Conservation (phyloP, 306 rosid species). For the Cicer arietinum region DNA sequence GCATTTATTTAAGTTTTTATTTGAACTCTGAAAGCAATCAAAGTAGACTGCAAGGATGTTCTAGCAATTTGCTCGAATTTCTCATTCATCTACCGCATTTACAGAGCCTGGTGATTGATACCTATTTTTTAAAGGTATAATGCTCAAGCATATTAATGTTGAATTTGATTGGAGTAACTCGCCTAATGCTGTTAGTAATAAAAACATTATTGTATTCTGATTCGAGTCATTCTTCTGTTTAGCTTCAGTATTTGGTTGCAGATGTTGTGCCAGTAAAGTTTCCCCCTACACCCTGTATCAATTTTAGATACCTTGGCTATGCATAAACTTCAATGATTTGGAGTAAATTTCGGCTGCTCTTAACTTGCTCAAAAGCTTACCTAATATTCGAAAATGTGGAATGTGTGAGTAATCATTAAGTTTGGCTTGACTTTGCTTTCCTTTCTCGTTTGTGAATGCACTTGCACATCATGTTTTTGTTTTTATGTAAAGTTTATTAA, state of each 20-base stretch:
- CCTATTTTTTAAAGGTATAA: slow-evolving; percentile 58
- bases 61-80: slow-evolving; percentile 57
- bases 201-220: background rate
- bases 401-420: slow-evolving; percentile 55
- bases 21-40: slow-evolving; percentile 38
- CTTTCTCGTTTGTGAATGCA: background rate
- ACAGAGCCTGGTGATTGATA: slow-evolving; percentile 51
- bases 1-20: slow-evolving; percentile 45
- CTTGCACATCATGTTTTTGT: background rate
- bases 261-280: slow-evolving; percentile 53
- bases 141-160: slow-evolving; percentile 10
- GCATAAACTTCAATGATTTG: slow-evolving; percentile 52
- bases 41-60: slow-evolving; percentile 40
- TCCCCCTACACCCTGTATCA: slow-evolving; percentile 44
- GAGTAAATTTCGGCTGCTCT: slow-evolving; percentile 59
- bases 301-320: slow-evolving; percentile 54
- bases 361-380: slow-evolving; percentile 60
- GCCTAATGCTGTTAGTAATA: background rate
- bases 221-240: slow-evolving; percentile 36
- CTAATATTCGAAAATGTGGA: slow-evolving; percentile 57
- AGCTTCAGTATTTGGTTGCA: slow-evolving; percentile 56
- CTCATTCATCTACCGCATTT: slow-evolving; percentile 53
- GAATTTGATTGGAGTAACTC: background rate
- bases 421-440: slow-evolving; percentile 2
- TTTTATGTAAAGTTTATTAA: background rate